phyloP scores from a whole-genome alignment of 345 rosid species.

The Heritiera littoralis region DNA sequence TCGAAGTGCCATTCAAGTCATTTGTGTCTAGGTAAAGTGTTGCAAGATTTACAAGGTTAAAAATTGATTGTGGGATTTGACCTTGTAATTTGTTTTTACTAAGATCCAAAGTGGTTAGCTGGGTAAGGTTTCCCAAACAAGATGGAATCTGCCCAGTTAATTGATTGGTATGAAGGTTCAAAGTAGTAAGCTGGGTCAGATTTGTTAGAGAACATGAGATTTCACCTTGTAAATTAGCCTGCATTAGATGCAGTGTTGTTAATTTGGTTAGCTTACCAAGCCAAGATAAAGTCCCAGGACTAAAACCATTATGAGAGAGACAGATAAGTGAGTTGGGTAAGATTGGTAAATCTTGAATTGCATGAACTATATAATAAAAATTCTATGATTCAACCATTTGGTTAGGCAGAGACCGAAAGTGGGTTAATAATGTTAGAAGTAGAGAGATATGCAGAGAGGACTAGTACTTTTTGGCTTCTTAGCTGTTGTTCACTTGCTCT shows the following conservation, averaged over 20 bases:
- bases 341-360: neutral
- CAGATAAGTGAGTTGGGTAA: neutral
- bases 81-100: slow-evolving; percentile 20
- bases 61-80: slow-evolving; percentile 20
- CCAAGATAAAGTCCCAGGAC: neutral
- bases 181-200: neutral
- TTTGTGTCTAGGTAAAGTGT: neutral
- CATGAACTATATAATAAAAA: no score
- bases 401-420: neutral
- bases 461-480: slow-evolving; percentile 2
- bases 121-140: slow-evolving; percentile 19
- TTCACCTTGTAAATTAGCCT: neutral
- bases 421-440: neutral
- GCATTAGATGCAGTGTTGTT: accelerated
- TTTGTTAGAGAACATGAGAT: neutral
- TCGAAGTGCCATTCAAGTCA: slow-evolving; percentile 16
- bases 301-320: neutral
- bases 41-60: neutral
- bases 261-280: neutral
- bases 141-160: neutral
- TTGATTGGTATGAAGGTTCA: neutral
- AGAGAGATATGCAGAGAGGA: neutral
- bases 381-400: no score
- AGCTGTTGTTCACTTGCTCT: slow-evolving; percentile 2
- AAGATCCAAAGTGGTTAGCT: accelerated